Percentiles rank a stretch among this genome's conserved stretches.
Conservation (phyloP, 2,329 filamentous ascomycete genomes). For the Exophiala oligosperma region DNA sequence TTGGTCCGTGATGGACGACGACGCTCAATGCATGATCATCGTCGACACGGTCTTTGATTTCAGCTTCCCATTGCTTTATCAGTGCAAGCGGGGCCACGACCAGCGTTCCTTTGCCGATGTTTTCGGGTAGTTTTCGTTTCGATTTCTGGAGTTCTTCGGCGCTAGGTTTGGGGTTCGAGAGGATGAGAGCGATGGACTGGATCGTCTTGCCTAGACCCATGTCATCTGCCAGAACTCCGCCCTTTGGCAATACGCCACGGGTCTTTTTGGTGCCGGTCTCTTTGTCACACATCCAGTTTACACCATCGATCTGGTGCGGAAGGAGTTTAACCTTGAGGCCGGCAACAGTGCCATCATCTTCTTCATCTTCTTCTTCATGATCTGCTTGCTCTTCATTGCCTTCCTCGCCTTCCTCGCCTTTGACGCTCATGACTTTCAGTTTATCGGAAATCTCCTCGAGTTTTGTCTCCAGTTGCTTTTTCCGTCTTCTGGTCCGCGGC, state of each 20-base stretch:
- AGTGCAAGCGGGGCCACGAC: constrained; percentile 91
- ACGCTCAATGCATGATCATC: constrained; percentile 72
- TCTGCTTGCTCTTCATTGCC: constrained; percentile 52
- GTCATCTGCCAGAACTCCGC: constrained; percentile 93
- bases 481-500: constrained; percentile 38
- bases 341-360: constrained; percentile 66
- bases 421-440: constrained; percentile 43
- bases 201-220: constrained; percentile 96
- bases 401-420: constrained; percentile 31
- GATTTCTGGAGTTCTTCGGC: constrained; percentile 40
- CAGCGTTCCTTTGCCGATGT: constrained; percentile 75
- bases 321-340: constrained; percentile 85
- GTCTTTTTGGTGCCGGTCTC: constrained; percentile 84
- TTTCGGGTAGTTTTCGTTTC: constrained; percentile 67
- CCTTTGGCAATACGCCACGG: constrained; percentile 76
- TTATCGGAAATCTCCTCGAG: constrained; percentile 45
- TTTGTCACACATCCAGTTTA: constrained; percentile 92
- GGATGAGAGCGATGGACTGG: constrained; percentile 84
- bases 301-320: constrained; percentile 90
- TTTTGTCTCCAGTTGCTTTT: constrained; percentile 41
- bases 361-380: constrained; percentile 56
- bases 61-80: constrained; percentile 95
- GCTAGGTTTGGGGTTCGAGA: constrained; percentile 74
- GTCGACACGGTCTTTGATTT: constrained; percentile 80
- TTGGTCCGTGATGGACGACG: constrained; percentile 85